A percentile compares a stretch with the other conserved stretches of the same genome.
Conservation (phyloP, 179 eudicot genomes). For the Monotropa hypopitys region DNA sequence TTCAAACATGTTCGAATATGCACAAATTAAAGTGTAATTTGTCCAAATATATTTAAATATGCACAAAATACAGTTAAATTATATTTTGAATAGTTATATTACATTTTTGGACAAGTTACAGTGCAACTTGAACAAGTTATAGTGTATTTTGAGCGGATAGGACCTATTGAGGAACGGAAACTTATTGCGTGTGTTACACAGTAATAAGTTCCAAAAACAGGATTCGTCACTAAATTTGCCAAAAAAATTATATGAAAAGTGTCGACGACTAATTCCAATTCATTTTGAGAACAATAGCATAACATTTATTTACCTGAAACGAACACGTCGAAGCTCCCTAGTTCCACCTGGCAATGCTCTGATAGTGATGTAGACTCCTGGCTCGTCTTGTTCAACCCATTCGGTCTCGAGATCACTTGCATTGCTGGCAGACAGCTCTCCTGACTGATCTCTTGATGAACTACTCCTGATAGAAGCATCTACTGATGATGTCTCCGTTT, state of each 20-base stretch:
- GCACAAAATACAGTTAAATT: too few relatives aligned
- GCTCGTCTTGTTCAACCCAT: slow-evolving; percentile 97
- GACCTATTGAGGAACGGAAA: too few relatives aligned
- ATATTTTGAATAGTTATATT: too few relatives aligned
- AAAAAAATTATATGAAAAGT: not conserved
- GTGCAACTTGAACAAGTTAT: too few relatives aligned
- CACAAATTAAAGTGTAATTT: too few relatives aligned
- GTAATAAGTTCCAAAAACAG: too few relatives aligned
- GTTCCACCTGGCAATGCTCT: slow-evolving; percentile 80
- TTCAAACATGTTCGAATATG: too few relatives aligned
- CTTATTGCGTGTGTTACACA: too few relatives aligned
- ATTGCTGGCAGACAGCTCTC: slow-evolving; percentile 83
- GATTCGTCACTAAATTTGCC: too few relatives aligned
- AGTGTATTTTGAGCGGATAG: too few relatives aligned
- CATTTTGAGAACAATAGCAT: not conserved
- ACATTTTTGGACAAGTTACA: too few relatives aligned
- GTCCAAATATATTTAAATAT: too few relatives aligned
- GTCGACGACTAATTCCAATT: not conserved
- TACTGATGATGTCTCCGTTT: slow-evolving; percentile 66
- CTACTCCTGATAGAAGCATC: slow-evolving; percentile 70
- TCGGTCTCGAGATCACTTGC: slow-evolving; percentile 89
- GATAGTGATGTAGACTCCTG: slow-evolving; percentile 88
- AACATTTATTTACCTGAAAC: slow-evolving; percentile 63
- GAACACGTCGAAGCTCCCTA: slow-evolving; percentile 84
- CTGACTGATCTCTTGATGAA: slow-evolving; percentile 69